These are phyloP conservation scores for Lichtheimia ramosa DNA, from an alignment of 371 early-diverging fungal genomes.

Conservation along the genomic window DNA sequence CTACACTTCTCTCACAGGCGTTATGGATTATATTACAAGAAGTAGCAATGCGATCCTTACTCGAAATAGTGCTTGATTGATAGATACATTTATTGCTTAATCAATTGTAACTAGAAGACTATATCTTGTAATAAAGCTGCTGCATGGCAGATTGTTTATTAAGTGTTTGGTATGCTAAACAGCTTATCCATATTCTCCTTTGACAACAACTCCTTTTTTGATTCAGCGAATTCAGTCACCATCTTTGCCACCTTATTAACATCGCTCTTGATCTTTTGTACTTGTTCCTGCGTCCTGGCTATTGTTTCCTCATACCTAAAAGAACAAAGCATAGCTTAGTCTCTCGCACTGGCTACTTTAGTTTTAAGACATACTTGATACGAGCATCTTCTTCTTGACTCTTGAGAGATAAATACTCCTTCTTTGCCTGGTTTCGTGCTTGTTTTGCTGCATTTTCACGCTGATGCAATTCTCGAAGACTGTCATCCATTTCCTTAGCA, in stretches of 20 bases:
- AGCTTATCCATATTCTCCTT: neutral
- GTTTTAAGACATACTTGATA: neutral
- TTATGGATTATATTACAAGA: constrained; percentile 16
- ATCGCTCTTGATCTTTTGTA: neutral
- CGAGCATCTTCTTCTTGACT: neutral
- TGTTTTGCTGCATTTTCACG: neutral
- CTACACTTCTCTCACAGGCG: constrained; percentile 10
- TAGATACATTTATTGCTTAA: no score
- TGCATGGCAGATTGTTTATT: no score
- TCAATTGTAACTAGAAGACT: no score
- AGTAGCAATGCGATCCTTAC: no score
- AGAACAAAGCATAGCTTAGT: neutral
- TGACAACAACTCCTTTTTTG: neutral
- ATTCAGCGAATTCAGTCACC: neutral
- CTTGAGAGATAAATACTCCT: neutral
- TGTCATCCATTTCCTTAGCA: neutral
- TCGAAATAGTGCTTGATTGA: no score
- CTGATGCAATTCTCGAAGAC: neutral
- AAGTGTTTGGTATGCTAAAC: no score
- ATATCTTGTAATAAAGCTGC: no score
- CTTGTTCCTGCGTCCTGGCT: neutral
- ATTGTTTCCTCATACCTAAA: neutral
- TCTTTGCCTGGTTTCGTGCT: neutral
- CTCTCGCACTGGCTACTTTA: neutral
- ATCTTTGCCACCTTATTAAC: neutral